These are phyloP conservation scores for Fennellomyces sp. DNA, from an alignment of 371 early-diverging fungal genomes.

Conservation along the genomic window DNA sequence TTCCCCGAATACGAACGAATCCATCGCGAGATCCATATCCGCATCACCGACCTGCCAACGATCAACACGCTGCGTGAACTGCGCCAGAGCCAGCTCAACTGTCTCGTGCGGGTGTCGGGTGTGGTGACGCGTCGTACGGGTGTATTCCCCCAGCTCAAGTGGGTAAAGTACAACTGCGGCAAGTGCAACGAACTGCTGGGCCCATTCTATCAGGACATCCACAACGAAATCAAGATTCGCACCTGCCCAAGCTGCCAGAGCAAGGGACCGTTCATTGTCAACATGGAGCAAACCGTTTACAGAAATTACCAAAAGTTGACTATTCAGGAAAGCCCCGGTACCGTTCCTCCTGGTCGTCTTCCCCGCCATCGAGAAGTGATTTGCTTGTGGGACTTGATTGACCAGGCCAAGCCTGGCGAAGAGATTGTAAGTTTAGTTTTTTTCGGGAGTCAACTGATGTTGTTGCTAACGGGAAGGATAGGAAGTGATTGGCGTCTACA, in stretches of 20 bases:
- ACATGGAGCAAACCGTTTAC: conserved; percentile 95
- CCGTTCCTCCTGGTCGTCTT: conserved; percentile 96
- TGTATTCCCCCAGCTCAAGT: conserved; percentile 97
- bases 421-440: conserved; percentile 77
- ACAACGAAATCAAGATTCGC: conserved; percentile 82
- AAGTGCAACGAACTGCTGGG: conserved; percentile 96
- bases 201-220: conserved; percentile 95
- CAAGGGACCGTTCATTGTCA: conserved; percentile 92
- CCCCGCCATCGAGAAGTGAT: conserved; percentile 97
- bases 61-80: conserved; percentile 89
- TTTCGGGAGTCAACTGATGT: background rate
- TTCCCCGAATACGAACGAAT: conserved; percentile 95
- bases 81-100: conserved; percentile 93
- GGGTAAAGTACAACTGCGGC: conserved; percentile 96
- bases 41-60: conserved; percentile 92
- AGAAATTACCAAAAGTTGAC: conserved; percentile 98
- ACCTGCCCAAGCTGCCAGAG: conserved; percentile 96
- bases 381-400: conserved; percentile 97
- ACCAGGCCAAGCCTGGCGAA: conserved; percentile 98
- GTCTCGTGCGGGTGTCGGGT: conserved; percentile 92
- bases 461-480: conserved; percentile 12
- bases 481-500: conserved; percentile 97
- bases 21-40: conserved; percentile 93
- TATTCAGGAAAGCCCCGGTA: conserved; percentile 98
- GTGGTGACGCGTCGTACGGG: conserved; percentile 96